Conservation (phyloP, 2,329 filamentous ascomycete species). For the Colletotrichum sp. region DNA sequence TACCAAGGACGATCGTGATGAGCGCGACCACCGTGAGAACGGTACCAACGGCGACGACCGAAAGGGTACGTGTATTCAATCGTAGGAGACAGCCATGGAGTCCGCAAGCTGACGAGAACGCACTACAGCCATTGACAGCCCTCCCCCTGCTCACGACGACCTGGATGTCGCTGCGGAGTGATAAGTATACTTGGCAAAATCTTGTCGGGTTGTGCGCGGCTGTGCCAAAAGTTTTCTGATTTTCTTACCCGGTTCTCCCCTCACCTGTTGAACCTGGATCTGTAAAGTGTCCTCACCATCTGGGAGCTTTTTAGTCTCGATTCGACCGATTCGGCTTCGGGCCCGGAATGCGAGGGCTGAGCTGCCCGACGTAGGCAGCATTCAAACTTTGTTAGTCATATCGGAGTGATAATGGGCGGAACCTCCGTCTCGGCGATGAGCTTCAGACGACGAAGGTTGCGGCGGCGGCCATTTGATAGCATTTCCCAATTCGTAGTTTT, state of each 20-base stretch:
- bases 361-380: slow-evolving; percentile 8
- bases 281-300: slow-evolving; percentile 22
- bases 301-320: slow-evolving; percentile 23
- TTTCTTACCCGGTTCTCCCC: slow-evolving; percentile 6
- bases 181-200: slow-evolving; percentile 24
- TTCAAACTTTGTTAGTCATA: not conserved
- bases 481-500: slow-evolving; percentile 9
- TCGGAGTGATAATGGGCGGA: not conserved
- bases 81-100: not conserved
- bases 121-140: slow-evolving; percentile 69
- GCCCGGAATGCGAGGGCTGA: not conserved
- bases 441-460: not conserved
- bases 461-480: slow-evolving; percentile 14
- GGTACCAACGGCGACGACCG: slow-evolving; percentile 85
- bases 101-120: slow-evolving; percentile 22
- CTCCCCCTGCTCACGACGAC: slow-evolving; percentile 87
- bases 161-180: slow-evolving; percentile 87
- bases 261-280: slow-evolving; percentile 12
- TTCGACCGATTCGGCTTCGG: slow-evolving; percentile 13
- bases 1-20: slow-evolving; percentile 70
- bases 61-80: slow-evolving; percentile 70
- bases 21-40: slow-evolving; percentile 77
- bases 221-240: slow-evolving; percentile 18
- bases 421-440: not conserved
- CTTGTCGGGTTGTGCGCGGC: slow-evolving; percentile 15